A percentile compares a stretch with the other conserved stretches of the same genome.
Conservation (phyloP, 2,329 filamentous ascomycete species). For the Colletotrichum australisinense region DNA sequence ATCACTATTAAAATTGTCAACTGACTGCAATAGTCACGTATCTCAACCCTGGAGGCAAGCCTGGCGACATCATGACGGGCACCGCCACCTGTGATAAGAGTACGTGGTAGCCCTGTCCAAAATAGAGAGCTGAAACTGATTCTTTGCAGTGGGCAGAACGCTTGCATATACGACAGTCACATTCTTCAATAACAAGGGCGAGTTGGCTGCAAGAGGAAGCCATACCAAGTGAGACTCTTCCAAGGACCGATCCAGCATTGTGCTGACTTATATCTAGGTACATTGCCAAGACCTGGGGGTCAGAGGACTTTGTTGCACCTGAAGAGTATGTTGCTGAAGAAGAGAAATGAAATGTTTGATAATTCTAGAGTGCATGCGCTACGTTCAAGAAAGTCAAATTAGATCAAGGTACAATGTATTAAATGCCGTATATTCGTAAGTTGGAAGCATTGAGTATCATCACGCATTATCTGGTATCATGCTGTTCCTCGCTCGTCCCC, state of each 20-base stretch:
- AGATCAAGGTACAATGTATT: not conserved
- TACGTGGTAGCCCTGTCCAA: slow-evolving; percentile 43
- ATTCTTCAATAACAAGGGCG: slow-evolving; percentile 69
- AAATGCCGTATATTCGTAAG: not conserved
- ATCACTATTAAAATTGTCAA: not conserved
- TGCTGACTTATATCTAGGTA: slow-evolving; percentile 47
- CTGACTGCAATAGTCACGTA: slow-evolving; percentile 65
- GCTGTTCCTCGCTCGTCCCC: not conserved
- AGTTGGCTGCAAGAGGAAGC: slow-evolving; percentile 71
- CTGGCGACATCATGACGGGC: slow-evolving; percentile 66
- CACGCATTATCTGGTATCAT: not conserved
- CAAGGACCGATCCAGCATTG: not conserved
- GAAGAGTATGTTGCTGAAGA: slow-evolving; percentile 46
- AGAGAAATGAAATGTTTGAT: slow-evolving; percentile 28
- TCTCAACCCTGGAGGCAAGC: slow-evolving; percentile 66
- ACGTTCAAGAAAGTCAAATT: not conserved
- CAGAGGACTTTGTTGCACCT: slow-evolving; percentile 51
- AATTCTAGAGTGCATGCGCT: not conserved
- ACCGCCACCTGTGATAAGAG: slow-evolving; percentile 72
- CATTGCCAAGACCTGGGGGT: slow-evolving; percentile 50
- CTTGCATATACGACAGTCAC: slow-evolving; percentile 71
- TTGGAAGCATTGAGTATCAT: not conserved
- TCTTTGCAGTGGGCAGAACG: slow-evolving; percentile 67
- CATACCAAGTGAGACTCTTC: slow-evolving; percentile 69
- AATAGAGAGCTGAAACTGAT: not conserved